These are phyloP conservation scores for Hymenoscyphus scutula DNA, from an alignment of 2,329 filamentous ascomycete species.

Conservation along the genomic window DNA sequence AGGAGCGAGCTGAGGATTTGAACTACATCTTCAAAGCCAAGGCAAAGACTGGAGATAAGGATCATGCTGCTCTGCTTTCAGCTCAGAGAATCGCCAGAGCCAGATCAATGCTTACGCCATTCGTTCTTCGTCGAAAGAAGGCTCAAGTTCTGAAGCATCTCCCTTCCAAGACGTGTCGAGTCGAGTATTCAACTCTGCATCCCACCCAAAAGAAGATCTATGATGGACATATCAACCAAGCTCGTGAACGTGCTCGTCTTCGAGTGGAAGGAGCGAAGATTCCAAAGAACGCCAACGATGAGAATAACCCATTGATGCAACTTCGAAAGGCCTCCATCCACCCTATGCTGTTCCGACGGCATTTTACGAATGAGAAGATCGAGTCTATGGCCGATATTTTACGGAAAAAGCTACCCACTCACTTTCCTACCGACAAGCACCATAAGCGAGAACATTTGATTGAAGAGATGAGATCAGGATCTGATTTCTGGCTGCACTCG, in stretches of 20 bases:
- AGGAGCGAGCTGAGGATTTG: constrained; percentile 73
- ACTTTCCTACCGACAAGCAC: constrained; percentile 45
- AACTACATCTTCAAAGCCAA: constrained; percentile 88
- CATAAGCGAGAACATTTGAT: constrained; percentile 50
- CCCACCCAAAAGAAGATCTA: constrained; percentile 72
- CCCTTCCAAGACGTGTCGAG: constrained; percentile 72
- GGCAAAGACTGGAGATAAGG: constrained; percentile 75
- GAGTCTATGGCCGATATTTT: constrained; percentile 75
- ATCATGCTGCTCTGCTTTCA: constrained; percentile 80
- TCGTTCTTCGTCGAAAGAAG: constrained; percentile 92
- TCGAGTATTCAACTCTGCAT: constrained; percentile 80
- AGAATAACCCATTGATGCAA: constrained; percentile 80
- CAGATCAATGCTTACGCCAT: constrained; percentile 88
- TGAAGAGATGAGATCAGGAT: constrained; percentile 55
- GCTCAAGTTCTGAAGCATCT: constrained; percentile 84
- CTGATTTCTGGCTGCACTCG: constrained; percentile 64
- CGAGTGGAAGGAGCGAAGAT: constrained; percentile 50
- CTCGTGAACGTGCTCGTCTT: constrained; percentile 56
- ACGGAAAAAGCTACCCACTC: constrained; percentile 62
- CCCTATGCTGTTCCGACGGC: constrained; percentile 78
- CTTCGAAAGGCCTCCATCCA: constrained; percentile 91
- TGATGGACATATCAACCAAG: constrained; percentile 62
- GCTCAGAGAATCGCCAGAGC: constrained; percentile 83
- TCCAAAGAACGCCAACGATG: constrained; percentile 45
- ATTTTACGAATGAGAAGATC: constrained; percentile 74